phyloP scores from a whole-genome alignment of 164 flowering plant species.

The Pachysandra terminalis region DNA sequence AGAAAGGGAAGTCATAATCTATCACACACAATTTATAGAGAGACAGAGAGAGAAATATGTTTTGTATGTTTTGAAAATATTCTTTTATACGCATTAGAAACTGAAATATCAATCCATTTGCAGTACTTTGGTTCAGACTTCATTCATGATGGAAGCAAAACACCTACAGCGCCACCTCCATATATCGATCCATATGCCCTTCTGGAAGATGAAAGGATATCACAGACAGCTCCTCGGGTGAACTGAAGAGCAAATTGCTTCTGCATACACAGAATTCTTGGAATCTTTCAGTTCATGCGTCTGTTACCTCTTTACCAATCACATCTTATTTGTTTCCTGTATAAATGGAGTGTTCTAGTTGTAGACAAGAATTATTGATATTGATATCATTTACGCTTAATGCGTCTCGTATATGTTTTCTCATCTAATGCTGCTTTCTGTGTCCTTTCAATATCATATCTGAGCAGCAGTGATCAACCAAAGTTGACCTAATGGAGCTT shows the following conservation, averaged over 20 bases:
- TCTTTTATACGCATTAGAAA: not conserved
- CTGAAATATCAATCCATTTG: conserved; percentile 12
- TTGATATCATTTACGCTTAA: not conserved
- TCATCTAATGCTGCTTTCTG: no score
- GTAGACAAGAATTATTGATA: no score
- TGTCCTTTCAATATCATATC: no score
- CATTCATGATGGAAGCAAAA: conserved; percentile 60
- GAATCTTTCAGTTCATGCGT: no score
- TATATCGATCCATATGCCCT: conserved; percentile 80
- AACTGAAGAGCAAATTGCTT: conserved; percentile 32
- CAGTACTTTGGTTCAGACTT: conserved; percentile 83
- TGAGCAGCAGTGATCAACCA: no score
- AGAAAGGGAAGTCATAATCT: no score
- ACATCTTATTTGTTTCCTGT: not conserved
- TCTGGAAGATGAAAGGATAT: conserved; percentile 75
- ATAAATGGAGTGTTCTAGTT: conserved; percentile 9
- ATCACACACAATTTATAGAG: no score
- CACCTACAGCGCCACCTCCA: conserved; percentile 40
- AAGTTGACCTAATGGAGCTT: no score
- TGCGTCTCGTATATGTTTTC: conserved; percentile 5
- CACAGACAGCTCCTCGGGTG: conserved; percentile 49
- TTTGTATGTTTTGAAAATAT: conserved; percentile 3
- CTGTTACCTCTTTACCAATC: not conserved
- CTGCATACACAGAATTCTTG: not conserved
- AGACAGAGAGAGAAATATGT: no score